A percentile compares a stretch with the other conserved stretches of the same genome.
These are phyloP conservation scores for Sporodiniella umbellata DNA, from an alignment of 371 early-diverging fungal genomes.

Conservation along the genomic window DNA sequence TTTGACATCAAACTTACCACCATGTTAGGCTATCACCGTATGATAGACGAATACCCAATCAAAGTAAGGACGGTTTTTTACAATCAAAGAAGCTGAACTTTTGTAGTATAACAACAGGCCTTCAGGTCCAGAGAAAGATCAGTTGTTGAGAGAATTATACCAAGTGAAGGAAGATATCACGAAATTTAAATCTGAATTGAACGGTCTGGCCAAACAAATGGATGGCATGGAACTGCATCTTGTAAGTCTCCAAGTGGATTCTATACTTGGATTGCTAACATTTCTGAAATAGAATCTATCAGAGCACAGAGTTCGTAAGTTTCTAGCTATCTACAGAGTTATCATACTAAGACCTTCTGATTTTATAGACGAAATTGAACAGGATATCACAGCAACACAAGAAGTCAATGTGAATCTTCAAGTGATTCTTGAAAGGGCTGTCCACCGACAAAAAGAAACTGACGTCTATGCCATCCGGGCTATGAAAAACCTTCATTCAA, in stretches of 20 bases:
- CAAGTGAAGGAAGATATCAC: slow-evolving; percentile 51
- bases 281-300: slow-evolving; percentile 25
- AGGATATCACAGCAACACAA: slow-evolving; percentile 52
- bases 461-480: slow-evolving; percentile 53
- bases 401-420: slow-evolving; percentile 62
- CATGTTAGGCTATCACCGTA: neutral
- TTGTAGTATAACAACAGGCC: too few species aligned
- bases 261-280: too few species aligned
- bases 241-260: too few species aligned
- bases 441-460: slow-evolving; percentile 54
- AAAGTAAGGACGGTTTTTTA: neutral
- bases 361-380: slow-evolving; percentile 49
- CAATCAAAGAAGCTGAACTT: too few species aligned
- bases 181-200: slow-evolving; percentile 53
- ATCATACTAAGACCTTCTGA: neutral
- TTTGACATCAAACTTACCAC: too few species aligned
- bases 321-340: neutral
- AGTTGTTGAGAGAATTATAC: slow-evolving; percentile 36
- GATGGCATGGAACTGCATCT: slow-evolving; percentile 55
- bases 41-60: neutral
- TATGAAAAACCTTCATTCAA: slow-evolving; percentile 54
- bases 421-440: slow-evolving; percentile 48
- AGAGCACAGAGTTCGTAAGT: slow-evolving; percentile 36
- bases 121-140: slow-evolving; percentile 20
- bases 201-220: slow-evolving; percentile 55